Evolutionary conservation across 495 filamentous ascomycete species (phyloP).

Genomic region (Aspergillus nidulans): DNA sequence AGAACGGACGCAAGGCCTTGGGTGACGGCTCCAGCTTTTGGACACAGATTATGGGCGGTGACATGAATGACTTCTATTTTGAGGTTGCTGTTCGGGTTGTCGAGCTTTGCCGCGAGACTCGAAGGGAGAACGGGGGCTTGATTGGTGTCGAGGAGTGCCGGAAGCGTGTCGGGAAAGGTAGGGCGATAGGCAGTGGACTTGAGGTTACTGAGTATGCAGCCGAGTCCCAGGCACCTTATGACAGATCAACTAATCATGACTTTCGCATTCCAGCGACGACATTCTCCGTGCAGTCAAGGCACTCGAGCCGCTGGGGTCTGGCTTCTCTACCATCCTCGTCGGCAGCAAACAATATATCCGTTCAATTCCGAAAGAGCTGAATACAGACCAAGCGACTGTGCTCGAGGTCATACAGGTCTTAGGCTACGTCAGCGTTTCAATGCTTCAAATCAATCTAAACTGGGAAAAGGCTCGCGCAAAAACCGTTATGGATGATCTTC

Average conservation of each 20-base stretch:
- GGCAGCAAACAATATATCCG: slow-evolving; percentile 84
- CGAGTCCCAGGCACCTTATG: not conserved
- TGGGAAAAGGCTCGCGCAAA: slow-evolving; percentile 83
- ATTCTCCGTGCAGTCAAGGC: slow-evolving; percentile 85
- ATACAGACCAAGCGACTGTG: slow-evolving; percentile 87
- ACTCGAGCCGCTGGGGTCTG: slow-evolving; percentile 79
- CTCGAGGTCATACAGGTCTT: slow-evolving; percentile 82
- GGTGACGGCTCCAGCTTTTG: slow-evolving; percentile 66
- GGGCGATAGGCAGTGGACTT: slow-evolving; percentile 61
- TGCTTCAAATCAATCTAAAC: slow-evolving; percentile 83
- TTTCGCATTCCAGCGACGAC: slow-evolving; percentile 62
- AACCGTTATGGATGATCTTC: slow-evolving; percentile 84
- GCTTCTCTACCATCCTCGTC: slow-evolving; percentile 76
- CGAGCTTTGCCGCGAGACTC: slow-evolving; percentile 82
- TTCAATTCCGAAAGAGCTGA: slow-evolving; percentile 92
- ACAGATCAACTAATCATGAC: not conserved
- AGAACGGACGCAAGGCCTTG: slow-evolving; percentile 39
- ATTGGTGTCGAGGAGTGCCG: slow-evolving; percentile 79
- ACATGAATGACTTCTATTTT: slow-evolving; percentile 98
- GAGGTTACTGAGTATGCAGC: slow-evolving; percentile 62
- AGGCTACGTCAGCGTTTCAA: slow-evolving; percentile 83
- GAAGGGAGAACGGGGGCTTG: slow-evolving; percentile 87
- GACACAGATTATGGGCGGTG: slow-evolving; percentile 85
- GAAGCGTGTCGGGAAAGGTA: slow-evolving; percentile 64
- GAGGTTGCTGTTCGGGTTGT: slow-evolving; percentile 91